Base-by-base conservation (phyloP, 2,329 filamentous ascomycete species). In the Fusarium fujikuroi region DNA sequence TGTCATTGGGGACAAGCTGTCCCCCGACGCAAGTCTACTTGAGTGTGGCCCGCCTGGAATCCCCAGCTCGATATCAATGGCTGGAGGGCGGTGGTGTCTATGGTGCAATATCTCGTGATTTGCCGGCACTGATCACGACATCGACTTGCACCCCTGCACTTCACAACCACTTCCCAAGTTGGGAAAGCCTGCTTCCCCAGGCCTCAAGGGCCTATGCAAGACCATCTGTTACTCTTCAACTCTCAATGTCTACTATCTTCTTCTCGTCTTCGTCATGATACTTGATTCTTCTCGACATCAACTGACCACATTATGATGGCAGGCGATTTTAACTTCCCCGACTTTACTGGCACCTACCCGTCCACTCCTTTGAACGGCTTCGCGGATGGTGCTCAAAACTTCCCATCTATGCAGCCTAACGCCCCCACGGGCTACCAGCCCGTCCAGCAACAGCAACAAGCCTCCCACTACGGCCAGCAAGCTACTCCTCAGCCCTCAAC, bases 61-160 rank as follows among this genome's bases (percentile, higher is more conserved):
- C 56, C 56, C 54, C 66, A 66, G 60, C 66, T 70, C 64, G 72
- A 68, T 77, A 65, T 75, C 72, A 79, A 67, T 79, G 74, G 73
- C 70, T 70, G 66, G 62, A 67, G 83, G 83, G 84, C 5, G 86
- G 85, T 85, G 80, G 79, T 75, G 79, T 76, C 81, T 84, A 90
- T 90, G 87, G 85, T 87, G 88, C 87, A 85, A 90, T 90, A 87
- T 81, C 88, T 84, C 87, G 87, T 89, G 88, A 90, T 85, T 82
- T 84, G 67, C 75, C 70, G 67, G 58, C 56, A 68, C 66, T 68
- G 70, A 78, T 78, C 76, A 78, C 76, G 76, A 78, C 76, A 78
- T 78, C 66, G 63, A 58, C 43, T 37, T 52, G 32, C 60, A 73
- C 59, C 76, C 76, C 74, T 76, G 73, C 65, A 60, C 69, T 70